Conservation (phyloP, 805 yeast genomes). For the baker's yeast (Saccharomyces cerevisiae) region DNA sequence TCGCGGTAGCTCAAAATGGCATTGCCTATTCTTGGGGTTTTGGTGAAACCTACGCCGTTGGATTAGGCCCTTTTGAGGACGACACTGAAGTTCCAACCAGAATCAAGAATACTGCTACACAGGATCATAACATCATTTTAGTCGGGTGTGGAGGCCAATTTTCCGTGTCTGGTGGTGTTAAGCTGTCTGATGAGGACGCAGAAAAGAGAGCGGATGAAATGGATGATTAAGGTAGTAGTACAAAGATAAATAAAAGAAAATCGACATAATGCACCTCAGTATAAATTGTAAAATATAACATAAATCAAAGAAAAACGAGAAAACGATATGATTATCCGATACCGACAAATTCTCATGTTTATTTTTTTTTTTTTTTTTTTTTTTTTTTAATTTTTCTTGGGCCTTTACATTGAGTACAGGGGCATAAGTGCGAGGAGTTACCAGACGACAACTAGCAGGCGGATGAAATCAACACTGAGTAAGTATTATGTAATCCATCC, state of each 20-base stretch:
- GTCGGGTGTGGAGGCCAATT: conserved; percentile 97
- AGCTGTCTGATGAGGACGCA: conserved; percentile 33
- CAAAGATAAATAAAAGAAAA: not conserved
- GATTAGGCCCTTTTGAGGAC: conserved; percentile 81
- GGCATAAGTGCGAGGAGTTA: not conserved
- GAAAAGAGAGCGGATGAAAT: conserved; percentile 41
- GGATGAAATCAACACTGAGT: too few species aligned
- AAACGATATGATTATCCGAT: not conserved
- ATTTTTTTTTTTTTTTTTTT: not conserved
- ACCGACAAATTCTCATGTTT: not conserved
- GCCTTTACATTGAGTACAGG: not conserved
- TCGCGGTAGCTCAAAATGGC: conserved; percentile 81
- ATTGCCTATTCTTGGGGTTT: conserved; percentile 93
- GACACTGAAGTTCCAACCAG: conserved; percentile 85
- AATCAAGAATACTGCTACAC: conserved; percentile 90
- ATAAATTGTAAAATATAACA: not conserved
- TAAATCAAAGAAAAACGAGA: not conserved
- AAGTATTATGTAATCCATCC: not conserved
- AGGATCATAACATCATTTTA: conserved; percentile 56
- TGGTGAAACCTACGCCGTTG: conserved; percentile 94
- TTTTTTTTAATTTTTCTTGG: not conserved
- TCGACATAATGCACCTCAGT: not conserved
- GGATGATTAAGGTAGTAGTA: conserved; percentile 40
- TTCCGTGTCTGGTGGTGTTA: conserved; percentile 76
- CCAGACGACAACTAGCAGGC: not conserved